Evolutionary conservation across 2,329 filamentous ascomycete genomes (phyloP).

Genomic region (Fusarium miscanthi): DNA sequence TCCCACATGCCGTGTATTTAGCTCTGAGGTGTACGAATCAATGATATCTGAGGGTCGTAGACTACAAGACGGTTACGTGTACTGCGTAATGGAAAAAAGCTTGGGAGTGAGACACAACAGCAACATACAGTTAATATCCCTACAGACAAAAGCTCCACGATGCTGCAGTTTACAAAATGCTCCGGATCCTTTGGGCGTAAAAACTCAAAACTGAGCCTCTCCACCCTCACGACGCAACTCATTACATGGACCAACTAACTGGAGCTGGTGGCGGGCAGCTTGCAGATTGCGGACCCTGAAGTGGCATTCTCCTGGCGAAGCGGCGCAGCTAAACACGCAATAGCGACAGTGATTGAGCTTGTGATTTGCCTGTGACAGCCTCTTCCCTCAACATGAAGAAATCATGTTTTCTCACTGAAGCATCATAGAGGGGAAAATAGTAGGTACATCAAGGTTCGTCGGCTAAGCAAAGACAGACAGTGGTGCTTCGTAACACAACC

Average conservation of each 20-base stretch:
- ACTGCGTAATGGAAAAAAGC: neutral
- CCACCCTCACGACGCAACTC: constrained; percentile 17
- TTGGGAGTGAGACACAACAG: neutral
- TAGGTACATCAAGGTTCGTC: constrained; percentile 8
- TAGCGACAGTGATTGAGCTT: constrained; percentile 12
- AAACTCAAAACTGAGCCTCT: neutral
- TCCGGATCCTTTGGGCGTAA: neutral
- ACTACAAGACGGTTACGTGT: neutral
- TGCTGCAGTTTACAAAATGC: neutral
- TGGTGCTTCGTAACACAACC: constrained; percentile 29
- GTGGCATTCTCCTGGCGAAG: constrained; percentile 15
- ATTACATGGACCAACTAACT: constrained; percentile 8
- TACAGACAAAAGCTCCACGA: neutral
- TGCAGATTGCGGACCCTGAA: constrained; percentile 37
- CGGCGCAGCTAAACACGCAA: constrained; percentile 18
- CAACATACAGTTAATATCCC: neutral
- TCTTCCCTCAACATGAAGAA: neutral
- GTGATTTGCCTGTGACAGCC: constrained; percentile 24
- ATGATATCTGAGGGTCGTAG: neutral
- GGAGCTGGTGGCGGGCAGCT: constrained; percentile 33
- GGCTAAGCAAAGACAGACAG: constrained; percentile 10
- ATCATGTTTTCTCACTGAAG: neutral
- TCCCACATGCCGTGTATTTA: neutral
- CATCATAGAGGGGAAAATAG: neutral
- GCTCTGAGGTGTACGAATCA: neutral